Evolutionary conservation across 2,329 filamentous ascomycete species (phyloP), one percentile per base, ranked within the genome.

Genomic region (Colletotrichum incanum): DNA sequence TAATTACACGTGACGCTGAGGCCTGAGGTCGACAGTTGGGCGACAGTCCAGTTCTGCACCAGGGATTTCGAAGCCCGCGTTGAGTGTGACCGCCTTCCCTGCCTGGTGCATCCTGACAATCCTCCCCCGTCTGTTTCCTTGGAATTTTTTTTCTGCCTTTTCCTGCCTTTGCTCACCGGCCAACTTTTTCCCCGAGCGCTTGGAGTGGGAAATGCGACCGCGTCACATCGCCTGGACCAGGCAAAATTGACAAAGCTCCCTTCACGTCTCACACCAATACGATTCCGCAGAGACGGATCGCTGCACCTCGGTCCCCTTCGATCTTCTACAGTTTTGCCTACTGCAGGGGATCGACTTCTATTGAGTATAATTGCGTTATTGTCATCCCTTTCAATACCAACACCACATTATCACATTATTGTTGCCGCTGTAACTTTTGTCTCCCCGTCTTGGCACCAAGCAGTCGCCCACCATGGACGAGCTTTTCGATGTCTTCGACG

Each of bases 401-500:
- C 9, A 31, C 23, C 14, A n/a, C 52, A 20, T 9, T 28, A 65
- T 14, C 23, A 2, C n/a, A 1, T n/a, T 14, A 37, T 37, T 39
- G 52, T 11, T 8, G 26, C 65, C 37, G 37, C 31, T 34, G 43
- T 7, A 20, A 8, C 18, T 37, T 47, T 50, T 2, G 50, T 34
- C 18, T 20, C 7, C 55, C 34, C 8, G n/a, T 6, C 28, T 60
- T 39, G 37, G 26, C 47, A 23, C 31, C 37, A 50, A 54, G 3
- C 16, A 68, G 39, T 20, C 34, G 45, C 59, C 47, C 52, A 31
- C 16, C 23, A 94, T 93, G 92, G 92, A 95, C 83, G 93, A 95
- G 73, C 87, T 96, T 76, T 96, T 96, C 78, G 91, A 94, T 77
- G 93, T 95, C 69, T 96, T 96, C 79, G 92, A 95, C 75, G 91